phyloP scores from a whole-genome alignment of 2,329 filamentous ascomycete genomes.

The Penicillium sp. region DNA sequence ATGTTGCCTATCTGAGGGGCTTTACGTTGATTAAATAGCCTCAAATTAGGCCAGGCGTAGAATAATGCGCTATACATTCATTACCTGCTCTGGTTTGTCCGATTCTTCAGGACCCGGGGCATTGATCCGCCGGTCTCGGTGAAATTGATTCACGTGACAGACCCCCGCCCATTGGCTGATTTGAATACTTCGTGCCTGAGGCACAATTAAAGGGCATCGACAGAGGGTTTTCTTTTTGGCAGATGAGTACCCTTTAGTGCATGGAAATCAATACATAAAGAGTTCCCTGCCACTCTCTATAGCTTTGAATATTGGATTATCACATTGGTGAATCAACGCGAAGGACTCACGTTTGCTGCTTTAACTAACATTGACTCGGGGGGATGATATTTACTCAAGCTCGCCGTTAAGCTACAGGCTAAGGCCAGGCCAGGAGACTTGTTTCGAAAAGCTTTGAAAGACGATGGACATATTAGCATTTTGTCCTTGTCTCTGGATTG shows the following conservation, averaged over 20 bases:
- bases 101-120: neutral
- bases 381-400: neutral
- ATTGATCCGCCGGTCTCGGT: constrained; percentile 7
- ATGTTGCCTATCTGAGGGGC: too few relatives aligned
- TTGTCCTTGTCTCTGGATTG: too few relatives aligned
- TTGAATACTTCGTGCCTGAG: neutral
- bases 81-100: neutral
- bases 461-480: too few relatives aligned
- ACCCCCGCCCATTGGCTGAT: neutral
- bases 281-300: too few relatives aligned
- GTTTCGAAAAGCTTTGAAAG: too few relatives aligned
- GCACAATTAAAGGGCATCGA: neutral
- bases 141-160: constrained; percentile 1
- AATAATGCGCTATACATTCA: neutral
- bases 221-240: neutral
- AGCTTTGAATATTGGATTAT: too few relatives aligned
- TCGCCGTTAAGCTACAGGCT: neutral
- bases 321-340: neutral
- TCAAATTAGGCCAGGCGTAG: neutral
- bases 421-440: neutral
- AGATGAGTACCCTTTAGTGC: neutral
- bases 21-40: neutral
- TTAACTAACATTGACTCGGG: neutral
- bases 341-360: neutral
- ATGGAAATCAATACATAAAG: neutral